Base-by-base conservation (phyloP, 768 basidiomycete genomes). In the Serendipita sp. region DNA sequence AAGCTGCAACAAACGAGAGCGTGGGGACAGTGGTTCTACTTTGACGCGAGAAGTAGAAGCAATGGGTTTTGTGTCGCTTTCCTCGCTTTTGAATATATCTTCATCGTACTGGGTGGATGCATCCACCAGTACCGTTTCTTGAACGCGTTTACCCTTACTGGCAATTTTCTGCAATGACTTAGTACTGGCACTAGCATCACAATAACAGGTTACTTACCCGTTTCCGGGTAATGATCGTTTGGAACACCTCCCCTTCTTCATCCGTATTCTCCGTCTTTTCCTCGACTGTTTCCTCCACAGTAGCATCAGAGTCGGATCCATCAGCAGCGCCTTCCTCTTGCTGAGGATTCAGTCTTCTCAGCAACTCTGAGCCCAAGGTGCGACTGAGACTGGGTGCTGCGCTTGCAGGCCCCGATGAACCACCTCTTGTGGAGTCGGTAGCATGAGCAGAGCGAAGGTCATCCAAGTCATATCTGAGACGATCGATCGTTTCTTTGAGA, bases 401-500 rank as follows among this genome's bases (percentile, higher is more conserved):
- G 58, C 79, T 80, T 13, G 75, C 74, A 0, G 76, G 73, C 11
- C 75, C 76, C 1, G 37, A 32, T 34, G 65, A 63, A 11, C 72
- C 70, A 45, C 71, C 72, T 24, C 66, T 69, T n/a, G 74, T 74
- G 45, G 74, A 72, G 45, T 68, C 74, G 45, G 75, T 72, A 3
- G 77, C 76, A 56, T 71, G 71, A 54, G 73, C 75, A 63, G 76
- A 82, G 45, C 92, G 80, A 79, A 94, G 82, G 74, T 94, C 92
- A 69, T 97, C 93, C 80, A 97, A 83, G 70, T 97, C 94, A 68
- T 87, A 95, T 37, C 90, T 80, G 82, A 96, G 86, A 54, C 92
- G 81, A 72, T 96, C 93, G 69, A 97, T 97, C 1, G 93, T 96
- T 78, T 97, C 94, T 72, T 95, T 95, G 66, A 97, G 78, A 71